Evolutionary conservation across 352 stramenopile species (phyloP).

Genomic region (Globisporangium megalacanthum): DNA sequence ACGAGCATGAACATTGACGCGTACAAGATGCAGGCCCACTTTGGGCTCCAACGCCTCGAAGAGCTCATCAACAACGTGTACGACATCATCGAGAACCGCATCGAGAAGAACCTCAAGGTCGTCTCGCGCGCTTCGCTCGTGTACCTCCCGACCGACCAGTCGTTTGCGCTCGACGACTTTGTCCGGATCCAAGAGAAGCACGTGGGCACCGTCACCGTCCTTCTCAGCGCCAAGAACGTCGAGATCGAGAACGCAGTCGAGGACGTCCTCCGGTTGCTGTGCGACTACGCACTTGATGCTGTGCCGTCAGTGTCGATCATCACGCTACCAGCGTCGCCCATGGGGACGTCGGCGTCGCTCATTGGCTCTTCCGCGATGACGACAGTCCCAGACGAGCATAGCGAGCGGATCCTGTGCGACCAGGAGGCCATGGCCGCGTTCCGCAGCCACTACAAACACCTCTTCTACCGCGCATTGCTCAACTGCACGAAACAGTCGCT

Average conservation of each 20-base stretch:
- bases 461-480: constrained; percentile 78
- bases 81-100: constrained; percentile 80
- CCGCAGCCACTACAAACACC: constrained; percentile 66
- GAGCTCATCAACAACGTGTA: constrained; percentile 80
- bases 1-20: constrained; percentile 88
- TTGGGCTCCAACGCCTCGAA: constrained; percentile 62
- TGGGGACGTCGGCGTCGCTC: constrained; percentile 5
- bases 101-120: constrained; percentile 82
- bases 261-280: constrained; percentile 64
- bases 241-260: constrained; percentile 86
- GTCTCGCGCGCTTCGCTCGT: constrained; percentile 76
- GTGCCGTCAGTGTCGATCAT: constrained; percentile 8
- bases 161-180: constrained; percentile 85
- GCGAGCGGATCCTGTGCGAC: constrained; percentile 25
- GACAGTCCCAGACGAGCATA: constrained; percentile 6
- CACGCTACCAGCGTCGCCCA: constrained; percentile 9
- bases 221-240: constrained; percentile 75
- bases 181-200: constrained; percentile 78
- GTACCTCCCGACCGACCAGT: constrained; percentile 71
- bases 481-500: constrained; percentile 78
- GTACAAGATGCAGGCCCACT: constrained; percentile 66
- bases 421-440: constrained; percentile 42
- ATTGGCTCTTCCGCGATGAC: background rate
- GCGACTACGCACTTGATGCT: constrained; percentile 59
- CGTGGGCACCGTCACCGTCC: constrained; percentile 46